Evolutionary conservation across 208 protist genomes (phyloP), one percentile per base, ranked within the genome.

Genomic region (Spongospora subterranea): DNA sequence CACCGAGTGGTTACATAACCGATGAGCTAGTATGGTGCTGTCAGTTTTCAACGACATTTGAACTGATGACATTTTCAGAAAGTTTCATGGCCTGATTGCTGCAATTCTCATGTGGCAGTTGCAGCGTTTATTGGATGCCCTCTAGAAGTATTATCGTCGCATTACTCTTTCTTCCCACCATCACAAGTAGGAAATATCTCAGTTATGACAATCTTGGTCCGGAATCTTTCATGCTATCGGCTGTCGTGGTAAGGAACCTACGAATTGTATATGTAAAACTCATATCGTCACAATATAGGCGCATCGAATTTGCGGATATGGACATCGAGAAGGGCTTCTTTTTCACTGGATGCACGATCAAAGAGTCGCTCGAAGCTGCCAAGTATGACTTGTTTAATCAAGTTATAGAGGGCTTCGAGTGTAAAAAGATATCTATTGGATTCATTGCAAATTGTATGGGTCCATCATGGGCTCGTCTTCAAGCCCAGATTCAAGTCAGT

Each of bases 81-180:
- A 40, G 17, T 82, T 20, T 82, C 71, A 82, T 82, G 71, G 71
- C 71, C 71, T 82, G 71, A 82, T 82, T 82, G 35, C 17, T 82
- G 71, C 40, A 82, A 82, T 43, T 45, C 71, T 6, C 71, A 82
- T 82, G 35, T 82, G 13, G 35, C 71, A 17, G 71, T 82, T 82
- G 6, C 35, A 40, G 71, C 71, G 35, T 82, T 82, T 43, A 82
- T 82, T 43, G 71, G 71, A 6, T 82, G 35, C 17, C 71, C 71
- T 45, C n/a, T 82, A 43, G 71, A 82, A 43, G n/a, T 82, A 13
- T 6, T n/a, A 13, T 17, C 35, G 6, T 82, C 71, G n/a, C 71
- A 6, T 39, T 43, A 20, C n/a, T 35, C 71, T 82, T 82, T 45
- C 40, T 82, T 82, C 35, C 71, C 17, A 20, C 71, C 71, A 43